Base-by-base conservation (phyloP, 768 basidiomycete species). In the Pulveroboletus sp. region DNA sequence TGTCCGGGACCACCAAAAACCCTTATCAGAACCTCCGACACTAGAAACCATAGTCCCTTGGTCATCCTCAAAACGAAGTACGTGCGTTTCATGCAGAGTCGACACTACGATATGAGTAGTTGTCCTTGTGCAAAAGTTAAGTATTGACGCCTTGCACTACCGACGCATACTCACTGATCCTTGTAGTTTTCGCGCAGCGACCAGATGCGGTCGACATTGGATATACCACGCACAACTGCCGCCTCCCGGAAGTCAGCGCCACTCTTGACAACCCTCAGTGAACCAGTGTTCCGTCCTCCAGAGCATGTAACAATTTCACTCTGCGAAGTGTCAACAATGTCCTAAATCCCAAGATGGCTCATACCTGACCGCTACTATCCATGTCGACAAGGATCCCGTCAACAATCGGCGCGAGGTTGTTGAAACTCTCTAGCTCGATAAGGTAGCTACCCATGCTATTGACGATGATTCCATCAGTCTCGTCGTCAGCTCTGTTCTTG, bases 241-340 rank as follows among this genome's bases (percentile, higher is more conserved):
- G 79, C 58, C 57, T 86, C 84, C 48, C 80, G 73, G 62, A 92
- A 84, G 57, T 89, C 86, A 6, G 90, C 89, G 2, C 93, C 93
- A 49, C 82, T 89, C 53, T 89, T 76, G 17, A 96, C 76, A 28
- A 93, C 68, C 42, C 86, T 84, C 14, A 96, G 59, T 9, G 84
- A 82, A 2, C 93, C 93, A 3, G 82, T 79, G 54, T 81, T 89
- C 43, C 76, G 76, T 2, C 81, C 86, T 6, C 93, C 93, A 4
- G 90, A 93, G 59, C 89, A 90, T 1, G 91, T 90, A 5, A 95
- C 81, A 37, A 94, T 79, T 64, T 88, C 84, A n/a, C 73, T 75
- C 87, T 93, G 55, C 21, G 4, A 43, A 13, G 36, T 15, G 18
- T 57, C 5, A 49, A 27, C 15, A 18, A 30, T 26, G 24, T 1